Evolutionary conservation across 306 rosid species (phyloP).

Genomic region (Biancaea sappan): DNA sequence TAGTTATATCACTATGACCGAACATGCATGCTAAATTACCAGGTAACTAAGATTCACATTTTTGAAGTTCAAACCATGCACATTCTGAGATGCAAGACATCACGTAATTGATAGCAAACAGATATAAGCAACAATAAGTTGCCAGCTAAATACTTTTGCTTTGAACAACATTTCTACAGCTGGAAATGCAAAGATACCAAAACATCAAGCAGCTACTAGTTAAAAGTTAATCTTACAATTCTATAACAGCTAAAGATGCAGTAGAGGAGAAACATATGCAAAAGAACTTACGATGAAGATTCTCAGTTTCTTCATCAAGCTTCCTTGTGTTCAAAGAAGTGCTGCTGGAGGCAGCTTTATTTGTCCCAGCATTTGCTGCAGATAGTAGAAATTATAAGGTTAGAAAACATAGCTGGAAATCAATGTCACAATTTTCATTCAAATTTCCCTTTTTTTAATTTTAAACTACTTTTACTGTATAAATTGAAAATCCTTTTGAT

Average conservation of each 20-base stretch:
- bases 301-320: conserved; percentile 78
- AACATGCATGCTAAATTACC: not conserved
- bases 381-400: not conserved
- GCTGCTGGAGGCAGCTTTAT: conserved; percentile 78
- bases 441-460: not conserved
- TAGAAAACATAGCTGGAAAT: not conserved
- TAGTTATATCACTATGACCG: not conserved
- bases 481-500: not conserved
- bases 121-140: not conserved
- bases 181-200: conserved; percentile 7
- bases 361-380: conserved; percentile 69
- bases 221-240: not conserved
- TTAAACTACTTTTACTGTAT: not conserved
- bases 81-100: not conserved
- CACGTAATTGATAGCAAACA: not conserved
- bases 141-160: not conserved
- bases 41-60: not conserved
- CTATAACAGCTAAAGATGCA: conserved; percentile 4
- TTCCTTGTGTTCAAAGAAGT: conserved; percentile 73
- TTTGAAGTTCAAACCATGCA: not conserved
- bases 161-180: not conserved
- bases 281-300: conserved; percentile 59
- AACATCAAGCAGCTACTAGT: not conserved
- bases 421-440: not conserved
- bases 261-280: not conserved